Base-by-base conservation (phyloP, 352 stramenopile species). In the Pythium biforme region DNA sequence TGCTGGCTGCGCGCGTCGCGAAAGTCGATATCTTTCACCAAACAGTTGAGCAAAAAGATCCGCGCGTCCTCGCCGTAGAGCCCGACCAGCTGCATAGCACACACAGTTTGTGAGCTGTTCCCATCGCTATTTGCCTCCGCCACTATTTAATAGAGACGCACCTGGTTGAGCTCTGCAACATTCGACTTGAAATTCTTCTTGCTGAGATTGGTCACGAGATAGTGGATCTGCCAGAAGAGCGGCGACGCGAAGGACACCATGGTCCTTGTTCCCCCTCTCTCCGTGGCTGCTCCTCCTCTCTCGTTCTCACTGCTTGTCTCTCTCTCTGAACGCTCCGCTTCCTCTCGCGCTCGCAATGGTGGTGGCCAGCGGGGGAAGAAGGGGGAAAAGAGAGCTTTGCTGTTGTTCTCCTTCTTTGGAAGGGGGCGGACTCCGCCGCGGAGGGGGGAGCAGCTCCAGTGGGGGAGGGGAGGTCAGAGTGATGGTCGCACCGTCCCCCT, bases 111-210 rank as follows among this genome's bases (percentile, higher is more conserved):
- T 14, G 37, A n/a, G 37, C 37, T 10, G 12, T 14, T 43, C 14
- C 9, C n/a, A n/a, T 43, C 9, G 37, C 8, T 43, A 2, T 17
- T 12, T 4, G 2, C 17, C 1, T 43, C 17, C 17, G 27, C 27
- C 22, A 34, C 10, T 9, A 3, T 17, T 25, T 25, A 10, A 5
- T 12, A 8, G 4, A 6, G 23, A 29, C 73, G 46, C 33, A 95
- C 83, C 89, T 97, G 90, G 64, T 96, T 97, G 51, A 97, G 80
- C 75, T 97, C 90, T 14, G 89, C 87, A 55, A 97, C 88, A 55
- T 92, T 96, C 46, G 86, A 90, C 77, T 96, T 97, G 74, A 96
- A 96, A 73, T 96, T 97, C 61, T 97, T 97, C 81, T 97, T 97
- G 76, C 73, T 96, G 52, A 97, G 82, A 73, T 95, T 97, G 31